Conservation (phyloP, 2,329 filamentous ascomycete species). For the Trichoderma citrinoviride region DNA sequence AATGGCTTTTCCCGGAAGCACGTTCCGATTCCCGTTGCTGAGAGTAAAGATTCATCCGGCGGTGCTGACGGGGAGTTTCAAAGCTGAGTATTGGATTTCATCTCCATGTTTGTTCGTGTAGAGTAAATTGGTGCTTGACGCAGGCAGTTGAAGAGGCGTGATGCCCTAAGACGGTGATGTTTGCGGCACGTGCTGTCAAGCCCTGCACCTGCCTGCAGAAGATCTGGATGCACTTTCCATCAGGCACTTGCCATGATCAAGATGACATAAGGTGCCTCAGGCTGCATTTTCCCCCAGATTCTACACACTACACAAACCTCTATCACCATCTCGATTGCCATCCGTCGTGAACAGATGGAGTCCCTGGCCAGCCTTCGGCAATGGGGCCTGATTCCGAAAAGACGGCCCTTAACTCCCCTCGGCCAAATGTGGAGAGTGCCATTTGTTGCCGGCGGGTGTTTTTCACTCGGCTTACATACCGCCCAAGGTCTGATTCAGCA, state of each 20-base stretch:
- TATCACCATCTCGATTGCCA: neutral
- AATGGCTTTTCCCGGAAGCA: slow-evolving; percentile 13
- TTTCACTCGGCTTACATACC: neutral
- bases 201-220: neutral
- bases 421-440: slow-evolving; percentile 3
- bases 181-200: neutral
- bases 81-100: neutral
- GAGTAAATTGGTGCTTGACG: neutral
- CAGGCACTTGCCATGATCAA: neutral
- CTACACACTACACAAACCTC: too few species aligned
- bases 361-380: neutral
- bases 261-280: neutral
- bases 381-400: neutral
- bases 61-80: neutral
- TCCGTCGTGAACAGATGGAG: neutral
- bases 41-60: slow-evolving; percentile 15
- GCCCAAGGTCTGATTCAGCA: too few species aligned
- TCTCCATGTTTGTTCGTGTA: neutral
- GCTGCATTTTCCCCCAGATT: neutral
- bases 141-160: neutral
- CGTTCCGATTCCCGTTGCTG: neutral
- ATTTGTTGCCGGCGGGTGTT: neutral
- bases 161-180: neutral
- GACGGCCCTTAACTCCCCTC: neutral
- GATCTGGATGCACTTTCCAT: neutral